A percentile compares a stretch with the other conserved stretches of the same genome.
Conservation (phyloP, 2,329 filamentous ascomycete species). For the Pseudophaeomoniella oleicola region DNA sequence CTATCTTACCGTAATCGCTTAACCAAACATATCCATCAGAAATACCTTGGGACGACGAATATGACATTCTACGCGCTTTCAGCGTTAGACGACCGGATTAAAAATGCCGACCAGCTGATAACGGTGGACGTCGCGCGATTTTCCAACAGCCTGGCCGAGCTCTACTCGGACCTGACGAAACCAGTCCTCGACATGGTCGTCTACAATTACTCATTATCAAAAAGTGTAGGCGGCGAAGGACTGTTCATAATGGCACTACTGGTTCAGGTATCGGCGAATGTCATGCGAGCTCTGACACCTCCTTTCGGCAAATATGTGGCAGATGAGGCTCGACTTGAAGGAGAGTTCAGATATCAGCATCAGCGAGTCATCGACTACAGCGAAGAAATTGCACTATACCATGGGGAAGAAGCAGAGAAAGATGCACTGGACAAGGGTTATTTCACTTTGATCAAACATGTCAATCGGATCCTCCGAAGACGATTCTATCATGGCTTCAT, state of each 20-base stretch:
- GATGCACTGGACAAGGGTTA: conserved; percentile 96
- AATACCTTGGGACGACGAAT: conserved; percentile 71
- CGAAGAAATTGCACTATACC: conserved; percentile 86
- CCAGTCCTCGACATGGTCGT: conserved; percentile 90
- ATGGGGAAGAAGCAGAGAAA: conserved; percentile 86
- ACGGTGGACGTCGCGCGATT: conserved; percentile 95
- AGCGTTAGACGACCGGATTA: conserved; percentile 89
- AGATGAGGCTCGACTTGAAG: conserved; percentile 85
- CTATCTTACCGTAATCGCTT: conserved; percentile 84
- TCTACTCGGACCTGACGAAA: conserved; percentile 94
- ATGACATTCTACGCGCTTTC: conserved; percentile 97
- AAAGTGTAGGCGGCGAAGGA: conserved; percentile 90
- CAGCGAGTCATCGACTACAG: conserved; percentile 89
- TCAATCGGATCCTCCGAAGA: conserved; percentile 82
- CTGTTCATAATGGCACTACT: conserved; percentile 90
- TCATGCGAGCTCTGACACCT: conserved; percentile 88
- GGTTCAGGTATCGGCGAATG: conserved; percentile 79
- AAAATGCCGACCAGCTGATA: conserved; percentile 95
- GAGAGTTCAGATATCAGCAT: conserved; percentile 92
- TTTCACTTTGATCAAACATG: conserved; percentile 97
- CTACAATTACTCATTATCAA: conserved; percentile 87
- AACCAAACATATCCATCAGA: conserved; percentile 88
- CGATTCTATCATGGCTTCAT: conserved; percentile 97
- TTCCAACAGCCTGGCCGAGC: conserved; percentile 81
- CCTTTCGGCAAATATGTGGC: conserved; percentile 97